These are phyloP conservation scores for Vaccinium macrocarpon DNA, from an alignment of 148 eudicot genomes.

Conservation along the genomic window DNA sequence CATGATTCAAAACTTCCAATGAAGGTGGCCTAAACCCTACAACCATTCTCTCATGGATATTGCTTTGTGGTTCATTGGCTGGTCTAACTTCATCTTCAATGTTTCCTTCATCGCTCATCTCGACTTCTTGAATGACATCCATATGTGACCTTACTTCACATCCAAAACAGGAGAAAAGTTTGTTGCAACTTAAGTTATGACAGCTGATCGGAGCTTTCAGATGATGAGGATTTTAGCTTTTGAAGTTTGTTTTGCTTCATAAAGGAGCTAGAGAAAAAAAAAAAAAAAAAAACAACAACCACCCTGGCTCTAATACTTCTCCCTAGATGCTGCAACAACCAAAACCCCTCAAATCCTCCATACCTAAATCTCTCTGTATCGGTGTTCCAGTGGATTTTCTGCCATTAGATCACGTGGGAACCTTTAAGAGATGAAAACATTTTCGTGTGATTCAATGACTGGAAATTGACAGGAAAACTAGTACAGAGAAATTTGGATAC, in stretches of 20 bases:
- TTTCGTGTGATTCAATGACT: too few relatives aligned
- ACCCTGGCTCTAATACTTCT: too few relatives aligned
- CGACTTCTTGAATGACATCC: constrained; percentile 32
- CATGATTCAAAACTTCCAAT: constrained; percentile 27
- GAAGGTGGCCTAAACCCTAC: constrained; percentile 13
- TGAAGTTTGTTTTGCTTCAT: too few relatives aligned
- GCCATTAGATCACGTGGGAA: too few relatives aligned
- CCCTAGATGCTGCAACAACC: too few relatives aligned
- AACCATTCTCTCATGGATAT: neutral
- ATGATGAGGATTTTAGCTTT: too few relatives aligned
- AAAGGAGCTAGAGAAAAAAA: too few relatives aligned
- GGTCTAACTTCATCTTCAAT: neutral
- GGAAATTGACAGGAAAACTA: neutral
- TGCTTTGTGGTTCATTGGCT: constrained; percentile 10
- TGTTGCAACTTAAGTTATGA: neutral
- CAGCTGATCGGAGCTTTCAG: neutral
- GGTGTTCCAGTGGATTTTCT: too few relatives aligned
- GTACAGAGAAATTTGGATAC: neutral
- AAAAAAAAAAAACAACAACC: too few relatives aligned
- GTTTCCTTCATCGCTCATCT: constrained; percentile 14
- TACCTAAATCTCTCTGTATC: too few relatives aligned
- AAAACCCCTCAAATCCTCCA: too few relatives aligned
- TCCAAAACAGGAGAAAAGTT: constrained; percentile 2
- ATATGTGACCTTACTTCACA: constrained; percentile 11
- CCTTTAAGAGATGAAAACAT: too few relatives aligned